Conservation (phyloP, 345 rosid genomes). For the Eucalyptus tenuipes region DNA sequence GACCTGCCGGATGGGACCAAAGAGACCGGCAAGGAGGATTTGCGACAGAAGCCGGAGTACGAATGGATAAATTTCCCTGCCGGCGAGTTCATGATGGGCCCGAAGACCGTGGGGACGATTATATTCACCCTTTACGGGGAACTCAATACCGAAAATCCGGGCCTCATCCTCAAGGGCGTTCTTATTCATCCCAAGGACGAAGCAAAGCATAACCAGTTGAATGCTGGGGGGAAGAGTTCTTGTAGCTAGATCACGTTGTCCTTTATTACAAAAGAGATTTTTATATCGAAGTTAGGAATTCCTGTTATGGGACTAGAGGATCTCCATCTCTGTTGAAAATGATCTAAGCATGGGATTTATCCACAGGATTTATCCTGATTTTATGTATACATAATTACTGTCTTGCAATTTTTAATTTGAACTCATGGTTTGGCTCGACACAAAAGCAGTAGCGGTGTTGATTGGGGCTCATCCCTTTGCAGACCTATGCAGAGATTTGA, state of each 20-base stretch:
- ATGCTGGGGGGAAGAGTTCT: background rate
- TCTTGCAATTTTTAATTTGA: rapidly evolving
- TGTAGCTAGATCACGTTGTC: background rate
- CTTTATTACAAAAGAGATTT: too few species aligned
- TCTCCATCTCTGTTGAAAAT: background rate
- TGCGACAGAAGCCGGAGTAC: rapidly evolving
- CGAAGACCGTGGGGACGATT: background rate
- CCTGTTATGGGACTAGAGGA: background rate
- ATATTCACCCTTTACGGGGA: rapidly evolving
- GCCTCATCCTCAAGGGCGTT: background rate
- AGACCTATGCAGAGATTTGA: rapidly evolving
- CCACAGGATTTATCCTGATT: too few species aligned
- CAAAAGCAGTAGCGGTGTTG: rapidly evolving
- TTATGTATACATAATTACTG: too few species aligned
- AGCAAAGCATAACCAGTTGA: background rate
- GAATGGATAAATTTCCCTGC: rapidly evolving
- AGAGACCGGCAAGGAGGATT: rapidly evolving
- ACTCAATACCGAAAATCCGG: rapidly evolving
- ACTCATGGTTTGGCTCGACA: background rate
- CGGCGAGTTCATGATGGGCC: background rate
- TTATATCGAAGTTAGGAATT: too few species aligned
- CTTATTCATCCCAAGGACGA: background rate
- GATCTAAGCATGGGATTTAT: too few species aligned
- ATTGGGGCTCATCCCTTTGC: too few species aligned
- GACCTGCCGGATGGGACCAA: background rate